phyloP scores from a whole-genome alignment of 2,329 filamentous ascomycete genomes.

The Talaromyces sp. region DNA sequence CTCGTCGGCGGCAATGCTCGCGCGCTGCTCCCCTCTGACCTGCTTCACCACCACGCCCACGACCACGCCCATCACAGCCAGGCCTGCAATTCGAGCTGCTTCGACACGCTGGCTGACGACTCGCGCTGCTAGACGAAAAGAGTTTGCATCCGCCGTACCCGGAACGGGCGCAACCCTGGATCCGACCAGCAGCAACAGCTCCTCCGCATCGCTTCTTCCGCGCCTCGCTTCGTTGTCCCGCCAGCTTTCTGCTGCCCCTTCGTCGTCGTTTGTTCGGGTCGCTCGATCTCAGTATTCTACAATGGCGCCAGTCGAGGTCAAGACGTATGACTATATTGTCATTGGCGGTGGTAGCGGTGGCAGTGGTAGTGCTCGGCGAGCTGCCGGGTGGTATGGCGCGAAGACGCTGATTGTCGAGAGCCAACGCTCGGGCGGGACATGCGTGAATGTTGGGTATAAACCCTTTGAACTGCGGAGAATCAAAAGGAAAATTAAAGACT shows the following conservation, averaged over 20 bases:
- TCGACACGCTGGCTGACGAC: background rate
- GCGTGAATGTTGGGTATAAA: constrained; percentile 51
- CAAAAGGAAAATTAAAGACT: background rate
- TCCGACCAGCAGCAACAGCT: background rate
- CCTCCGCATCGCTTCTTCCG: constrained; percentile 10
- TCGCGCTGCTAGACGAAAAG: background rate
- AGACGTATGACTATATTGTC: constrained; percentile 52
- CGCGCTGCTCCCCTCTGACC: background rate
- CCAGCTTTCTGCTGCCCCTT: constrained; percentile 34
- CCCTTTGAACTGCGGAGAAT: background rate
- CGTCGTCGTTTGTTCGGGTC: background rate
- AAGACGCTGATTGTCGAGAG: constrained; percentile 49
- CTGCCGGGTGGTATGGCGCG: constrained; percentile 48
- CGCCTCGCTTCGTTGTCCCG: constrained; percentile 37
- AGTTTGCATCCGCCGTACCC: background rate
- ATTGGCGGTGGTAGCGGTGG: constrained; percentile 52
- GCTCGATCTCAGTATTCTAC: constrained; percentile 20
- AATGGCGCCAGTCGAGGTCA: constrained; percentile 43
- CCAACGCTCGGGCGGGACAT: constrained; percentile 44
- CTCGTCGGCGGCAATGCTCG: constrained; percentile 2
- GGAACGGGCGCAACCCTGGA: background rate
- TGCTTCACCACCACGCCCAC: background rate
- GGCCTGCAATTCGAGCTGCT: background rate
- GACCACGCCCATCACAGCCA: background rate
- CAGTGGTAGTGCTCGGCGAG: constrained; percentile 45